Evolutionary conservation across 805 yeast species (phyloP).

Genomic region (Metschnikowia rubicola): DNA sequence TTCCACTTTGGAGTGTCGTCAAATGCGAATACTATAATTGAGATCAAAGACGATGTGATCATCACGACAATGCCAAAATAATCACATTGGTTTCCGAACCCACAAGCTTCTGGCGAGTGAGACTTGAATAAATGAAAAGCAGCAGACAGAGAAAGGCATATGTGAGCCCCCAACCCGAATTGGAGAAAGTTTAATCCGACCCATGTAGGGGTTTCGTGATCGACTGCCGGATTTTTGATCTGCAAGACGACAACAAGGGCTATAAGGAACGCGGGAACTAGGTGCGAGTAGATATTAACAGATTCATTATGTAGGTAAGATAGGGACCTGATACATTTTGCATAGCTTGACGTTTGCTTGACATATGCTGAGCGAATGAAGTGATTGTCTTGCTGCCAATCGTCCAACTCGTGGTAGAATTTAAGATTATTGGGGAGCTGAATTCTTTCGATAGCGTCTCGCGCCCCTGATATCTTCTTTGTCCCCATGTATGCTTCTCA

Average conservation of each 20-base stretch:
- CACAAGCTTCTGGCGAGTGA: slow-evolving; percentile 55
- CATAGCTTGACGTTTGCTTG: slow-evolving; percentile 47
- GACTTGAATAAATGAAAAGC: slow-evolving; percentile 64
- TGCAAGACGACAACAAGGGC: slow-evolving; percentile 12
- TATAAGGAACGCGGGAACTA: slow-evolving; percentile 41
- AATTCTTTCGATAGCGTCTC: neutral
- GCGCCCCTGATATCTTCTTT: neutral
- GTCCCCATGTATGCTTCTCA: neutral
- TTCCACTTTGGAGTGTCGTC: slow-evolving; percentile 41
- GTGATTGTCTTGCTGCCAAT: slow-evolving; percentile 75
- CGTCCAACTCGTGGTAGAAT: slow-evolving; percentile 57
- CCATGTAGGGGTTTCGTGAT: slow-evolving; percentile 16
- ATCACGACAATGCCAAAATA: slow-evolving; percentile 71
- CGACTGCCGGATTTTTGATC: neutral
- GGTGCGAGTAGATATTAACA: slow-evolving; percentile 66
- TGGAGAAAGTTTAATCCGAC: slow-evolving; percentile 51
- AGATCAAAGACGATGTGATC: slow-evolving; percentile 42
- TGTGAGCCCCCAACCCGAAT: slow-evolving; percentile 55
- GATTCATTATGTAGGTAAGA: slow-evolving; percentile 65
- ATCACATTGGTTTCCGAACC: slow-evolving; percentile 65
- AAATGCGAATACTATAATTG: slow-evolving; percentile 38
- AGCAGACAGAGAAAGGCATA: slow-evolving; percentile 62
- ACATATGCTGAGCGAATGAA: slow-evolving; percentile 64
- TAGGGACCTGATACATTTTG: slow-evolving; percentile 46
- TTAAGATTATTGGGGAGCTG: slow-evolving; percentile 1